Base-by-base conservation (phyloP, 164 flowering plant species). In the Chimonanthus praecox region DNA sequence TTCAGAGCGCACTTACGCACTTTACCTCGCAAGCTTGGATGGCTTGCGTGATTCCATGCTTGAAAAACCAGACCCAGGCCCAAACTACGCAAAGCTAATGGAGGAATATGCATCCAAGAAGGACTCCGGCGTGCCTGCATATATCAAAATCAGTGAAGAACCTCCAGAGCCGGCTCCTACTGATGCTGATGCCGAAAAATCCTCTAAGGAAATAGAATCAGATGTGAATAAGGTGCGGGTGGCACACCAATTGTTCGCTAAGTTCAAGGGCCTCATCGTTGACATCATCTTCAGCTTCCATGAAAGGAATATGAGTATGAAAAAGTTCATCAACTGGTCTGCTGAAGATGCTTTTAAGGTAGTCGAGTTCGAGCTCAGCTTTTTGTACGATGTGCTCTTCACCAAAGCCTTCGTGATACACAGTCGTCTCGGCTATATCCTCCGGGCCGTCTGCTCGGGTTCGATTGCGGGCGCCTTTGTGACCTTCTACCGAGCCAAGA, bases 51-150 rank as follows among this genome's bases (percentile, higher is more conserved):
- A 48, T 13, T 68, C 70, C 11, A 47, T 48, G 44, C 70, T 48
- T 2, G 4, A 7, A 16, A 2, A 7, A 2, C 54, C 70, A 5
- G 70, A 68, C 54, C 82, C 85, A 0, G 86, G 89, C 5, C 83
- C 85, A 0, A 82, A 81, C 62, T 83, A 81, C 46, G 83, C 85
- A 4, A 83, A 78, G 73, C 77, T 85, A 60, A 83, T 83, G 85
- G 85, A 80, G 64, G 86, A 80, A 49, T 87, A 78, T 58, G 51
- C 60, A 4, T 82, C 80, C 0, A 85, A 74, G 73, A 76, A 44
- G 47, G 82, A 75, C 0, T 78, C 82, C 11, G 50, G 68, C 3
- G 73, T 86, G 44, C 84, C 84, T 0, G 72, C 82, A 0, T 1
- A 10, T 0, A 73, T 82, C 4, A 51, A 69, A 5, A 46, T 54